Evolutionary conservation across 306 rosid genomes (phyloP).

Genomic region (Acacia melanoxylon): DNA sequence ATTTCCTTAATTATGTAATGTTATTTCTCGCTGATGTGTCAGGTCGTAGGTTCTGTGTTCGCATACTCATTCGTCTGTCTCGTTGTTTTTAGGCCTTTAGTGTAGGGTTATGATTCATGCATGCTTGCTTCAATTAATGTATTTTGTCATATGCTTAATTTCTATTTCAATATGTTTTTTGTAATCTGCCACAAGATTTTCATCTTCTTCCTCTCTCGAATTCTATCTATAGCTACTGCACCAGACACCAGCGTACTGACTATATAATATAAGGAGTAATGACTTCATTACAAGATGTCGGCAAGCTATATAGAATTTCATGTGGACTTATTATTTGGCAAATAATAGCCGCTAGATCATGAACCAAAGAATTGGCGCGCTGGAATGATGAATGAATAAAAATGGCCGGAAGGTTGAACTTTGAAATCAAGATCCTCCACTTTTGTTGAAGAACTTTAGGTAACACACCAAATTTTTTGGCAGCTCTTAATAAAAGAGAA

Average conservation of each 20-base stretch:
- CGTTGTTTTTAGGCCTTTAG: background rate
- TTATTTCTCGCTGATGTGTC: background rate
- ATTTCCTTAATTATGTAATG: background rate
- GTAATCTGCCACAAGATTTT: background rate
- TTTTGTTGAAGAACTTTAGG: background rate
- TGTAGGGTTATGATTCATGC: constrained; percentile 5
- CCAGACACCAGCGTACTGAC: background rate
- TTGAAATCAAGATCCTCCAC: background rate
- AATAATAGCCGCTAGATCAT: background rate
- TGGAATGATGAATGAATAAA: background rate
- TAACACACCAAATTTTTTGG: background rate
- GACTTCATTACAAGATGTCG: background rate
- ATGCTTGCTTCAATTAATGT: constrained; percentile 14
- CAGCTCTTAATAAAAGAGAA: background rate
- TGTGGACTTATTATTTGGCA: background rate
- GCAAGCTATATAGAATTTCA: background rate
- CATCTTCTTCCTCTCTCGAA: background rate
- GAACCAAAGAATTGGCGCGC: background rate
- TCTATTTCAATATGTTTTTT: background rate
- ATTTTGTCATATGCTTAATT: background rate
- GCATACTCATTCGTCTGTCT: background rate
- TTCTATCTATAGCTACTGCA: background rate
- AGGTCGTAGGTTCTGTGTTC: background rate
- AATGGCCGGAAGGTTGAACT: background rate
- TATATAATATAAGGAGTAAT: background rate